phyloP scores from a whole-genome alignment of 306 rosid genomes.

The Heteromeles arbutifolia region DNA sequence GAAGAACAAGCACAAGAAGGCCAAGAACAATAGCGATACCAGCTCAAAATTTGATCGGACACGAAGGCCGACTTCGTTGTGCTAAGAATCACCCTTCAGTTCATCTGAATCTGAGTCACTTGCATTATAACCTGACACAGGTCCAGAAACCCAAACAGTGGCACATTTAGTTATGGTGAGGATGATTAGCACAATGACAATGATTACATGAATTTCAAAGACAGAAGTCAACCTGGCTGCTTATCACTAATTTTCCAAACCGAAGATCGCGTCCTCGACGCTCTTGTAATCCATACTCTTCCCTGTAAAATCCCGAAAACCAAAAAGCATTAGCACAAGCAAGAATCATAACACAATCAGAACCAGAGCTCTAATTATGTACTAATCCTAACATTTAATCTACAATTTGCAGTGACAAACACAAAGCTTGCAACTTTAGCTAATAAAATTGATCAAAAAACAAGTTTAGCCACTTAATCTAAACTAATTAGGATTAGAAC shows the following conservation, averaged over 20 bases:
- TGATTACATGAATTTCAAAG: neutral
- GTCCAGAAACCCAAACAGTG: constrained; percentile 7
- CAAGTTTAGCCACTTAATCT: neutral
- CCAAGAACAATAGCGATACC: constrained; percentile 12
- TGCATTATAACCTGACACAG: constrained; percentile 70
- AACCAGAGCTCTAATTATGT: neutral
- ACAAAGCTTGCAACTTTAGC: neutral
- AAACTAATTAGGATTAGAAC: neutral
- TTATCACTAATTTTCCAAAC: constrained; percentile 89
- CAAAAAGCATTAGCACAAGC: neutral
- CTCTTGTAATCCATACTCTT: constrained; percentile 78
- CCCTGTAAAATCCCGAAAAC: constrained; percentile 47
- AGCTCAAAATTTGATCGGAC: constrained; percentile 32
- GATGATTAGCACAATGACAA: neutral
- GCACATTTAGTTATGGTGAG: neutral
- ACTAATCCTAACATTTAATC: neutral
- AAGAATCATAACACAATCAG: neutral
- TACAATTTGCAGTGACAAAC: neutral
- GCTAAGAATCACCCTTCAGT: constrained; percentile 47
- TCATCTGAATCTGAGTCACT: constrained; percentile 96
- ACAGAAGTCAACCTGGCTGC: constrained; percentile 64
- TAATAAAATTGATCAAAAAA: neutral
- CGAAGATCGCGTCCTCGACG: constrained; percentile 73
- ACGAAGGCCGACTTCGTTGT: neutral
- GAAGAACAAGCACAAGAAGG: constrained; percentile 2